Evolutionary conservation across 2,329 filamentous ascomycete species (phyloP).

Genomic region (Elsinoe perseae): DNA sequence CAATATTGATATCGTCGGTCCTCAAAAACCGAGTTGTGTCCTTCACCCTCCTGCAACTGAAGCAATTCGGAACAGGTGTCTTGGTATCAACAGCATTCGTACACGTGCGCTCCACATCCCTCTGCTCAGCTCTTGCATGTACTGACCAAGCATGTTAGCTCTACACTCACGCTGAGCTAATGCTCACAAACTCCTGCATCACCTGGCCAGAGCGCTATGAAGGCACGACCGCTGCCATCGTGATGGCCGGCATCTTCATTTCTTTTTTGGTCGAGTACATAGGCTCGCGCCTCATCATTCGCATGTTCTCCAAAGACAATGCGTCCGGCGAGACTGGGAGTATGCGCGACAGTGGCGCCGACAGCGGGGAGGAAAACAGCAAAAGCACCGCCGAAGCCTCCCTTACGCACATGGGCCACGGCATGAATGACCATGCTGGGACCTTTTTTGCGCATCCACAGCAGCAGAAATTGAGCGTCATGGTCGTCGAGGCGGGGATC

Average conservation of each 20-base stretch:
- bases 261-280: conserved; percentile 65
- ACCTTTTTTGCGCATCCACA: conserved; percentile 6
- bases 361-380: neutral
- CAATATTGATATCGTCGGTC: conserved; percentile 55
- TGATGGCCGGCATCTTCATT: conserved; percentile 66
- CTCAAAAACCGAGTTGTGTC: conserved; percentile 44
- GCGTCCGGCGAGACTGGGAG: neutral
- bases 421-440: neutral
- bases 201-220: conserved; percentile 57
- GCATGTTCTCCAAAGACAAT: neutral
- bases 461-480: conserved; percentile 45
- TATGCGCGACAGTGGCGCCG: neutral
- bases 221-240: conserved; percentile 59
- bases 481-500: conserved; percentile 65
- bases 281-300: conserved; percentile 50
- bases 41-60: conserved; percentile 54
- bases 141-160: conserved; percentile 43
- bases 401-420: conserved; percentile 4
- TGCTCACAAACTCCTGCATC: conserved; percentile 65
- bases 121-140: no score
- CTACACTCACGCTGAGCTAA: conserved; percentile 62
- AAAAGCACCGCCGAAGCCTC: conserved; percentile 7
- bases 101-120: conserved; percentile 41
- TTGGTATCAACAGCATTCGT: conserved; percentile 65
- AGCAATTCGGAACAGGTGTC: conserved; percentile 65